Conservation (phyloP, 441 rosid genomes). For the Macaranga tanarius region DNA sequence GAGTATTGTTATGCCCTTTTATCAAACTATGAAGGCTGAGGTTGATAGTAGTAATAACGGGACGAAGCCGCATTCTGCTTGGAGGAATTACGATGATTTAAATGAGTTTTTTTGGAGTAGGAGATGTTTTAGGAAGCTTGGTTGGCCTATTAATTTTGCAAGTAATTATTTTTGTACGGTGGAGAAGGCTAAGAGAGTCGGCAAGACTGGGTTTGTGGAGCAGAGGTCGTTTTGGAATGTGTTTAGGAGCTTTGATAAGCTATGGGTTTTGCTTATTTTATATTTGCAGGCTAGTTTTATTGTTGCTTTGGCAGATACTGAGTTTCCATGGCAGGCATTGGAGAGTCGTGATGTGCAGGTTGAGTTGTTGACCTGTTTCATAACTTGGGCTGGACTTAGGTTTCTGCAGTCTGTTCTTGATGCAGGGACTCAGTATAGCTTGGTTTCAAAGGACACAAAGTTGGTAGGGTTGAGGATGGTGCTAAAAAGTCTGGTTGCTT, state of each 20-base stretch:
- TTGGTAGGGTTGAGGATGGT: conserved; percentile 67
- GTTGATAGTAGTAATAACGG: conserved; percentile 71
- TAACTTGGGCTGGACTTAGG: conserved; percentile 86
- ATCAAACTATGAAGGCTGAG: conserved; percentile 62
- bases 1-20: conserved; percentile 73
- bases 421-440: conserved; percentile 58
- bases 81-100: conserved; percentile 93
- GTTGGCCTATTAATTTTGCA: conserved; percentile 74
- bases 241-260: conserved; percentile 78
- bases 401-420: conserved; percentile 78
- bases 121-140: conserved; percentile 71
- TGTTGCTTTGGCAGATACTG: conserved; percentile 70
- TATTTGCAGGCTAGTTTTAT: conserved; percentile 76
- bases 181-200: conserved; percentile 47
- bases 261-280: conserved; percentile 85
- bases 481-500: conserved; percentile 64
- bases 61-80: conserved; percentile 66
- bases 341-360: conserved; percentile 52
- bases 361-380: conserved; percentile 61
- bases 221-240: conserved; percentile 86
- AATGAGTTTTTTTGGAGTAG: conserved; percentile 89
- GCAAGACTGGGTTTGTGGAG: conserved; percentile 95
- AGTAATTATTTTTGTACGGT: conserved; percentile 57
- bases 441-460: conserved; percentile 71
- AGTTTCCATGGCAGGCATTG: conserved; percentile 63